Evolutionary conservation across 352 stramenopile species (phyloP).

Genomic region (Saprolegnia diclina): DNA sequence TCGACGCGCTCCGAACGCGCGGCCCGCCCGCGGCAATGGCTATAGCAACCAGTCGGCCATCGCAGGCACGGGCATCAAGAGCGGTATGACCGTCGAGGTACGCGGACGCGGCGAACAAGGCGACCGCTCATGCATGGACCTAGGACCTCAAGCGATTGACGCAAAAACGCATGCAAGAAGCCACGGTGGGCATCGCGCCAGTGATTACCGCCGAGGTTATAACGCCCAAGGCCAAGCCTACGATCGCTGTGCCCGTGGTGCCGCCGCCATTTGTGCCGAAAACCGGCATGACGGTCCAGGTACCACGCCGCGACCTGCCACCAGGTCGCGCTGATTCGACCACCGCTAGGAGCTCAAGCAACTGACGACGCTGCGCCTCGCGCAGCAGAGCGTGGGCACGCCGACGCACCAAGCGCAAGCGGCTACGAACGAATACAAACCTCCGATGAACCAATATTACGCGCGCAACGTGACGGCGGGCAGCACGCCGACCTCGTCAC

Average conservation of each 20-base stretch:
- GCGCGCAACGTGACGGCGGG: background rate
- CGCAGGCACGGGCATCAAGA: slow-evolving; percentile 81
- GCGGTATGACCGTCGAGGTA: slow-evolving; percentile 81
- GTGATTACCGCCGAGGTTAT: slow-evolving; percentile 14
- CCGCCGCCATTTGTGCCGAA: slow-evolving; percentile 51
- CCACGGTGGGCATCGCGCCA: slow-evolving; percentile 8
- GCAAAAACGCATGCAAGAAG: slow-evolving; percentile 79
- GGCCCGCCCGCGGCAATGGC: background rate
- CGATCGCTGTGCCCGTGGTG: slow-evolving; percentile 54
- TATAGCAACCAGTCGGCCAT: slow-evolving; percentile 19
- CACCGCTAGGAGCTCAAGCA: slow-evolving; percentile 59
- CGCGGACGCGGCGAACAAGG: background rate
- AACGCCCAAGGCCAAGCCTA: slow-evolving; percentile 42
- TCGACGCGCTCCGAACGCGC: slow-evolving; percentile 10
- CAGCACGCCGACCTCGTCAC: slow-evolving; percentile 21
- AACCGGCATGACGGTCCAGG: slow-evolving; percentile 76
- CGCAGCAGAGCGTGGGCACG: slow-evolving; percentile 9
- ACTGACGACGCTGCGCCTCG: slow-evolving; percentile 64
- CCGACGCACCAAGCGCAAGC: slow-evolving; percentile 15
- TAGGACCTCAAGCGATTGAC: slow-evolving; percentile 77
- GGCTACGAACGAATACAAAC: slow-evolving; percentile 4
- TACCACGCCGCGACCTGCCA: background rate
- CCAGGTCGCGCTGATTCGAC: background rate
- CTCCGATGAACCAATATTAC: slow-evolving; percentile 7
- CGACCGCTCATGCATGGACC: background rate